Evolutionary conservation across 306 rosid genomes (phyloP), one percentile per base, ranked within the genome.

Genomic region (Amphicarpaea edgeworthii): DNA sequence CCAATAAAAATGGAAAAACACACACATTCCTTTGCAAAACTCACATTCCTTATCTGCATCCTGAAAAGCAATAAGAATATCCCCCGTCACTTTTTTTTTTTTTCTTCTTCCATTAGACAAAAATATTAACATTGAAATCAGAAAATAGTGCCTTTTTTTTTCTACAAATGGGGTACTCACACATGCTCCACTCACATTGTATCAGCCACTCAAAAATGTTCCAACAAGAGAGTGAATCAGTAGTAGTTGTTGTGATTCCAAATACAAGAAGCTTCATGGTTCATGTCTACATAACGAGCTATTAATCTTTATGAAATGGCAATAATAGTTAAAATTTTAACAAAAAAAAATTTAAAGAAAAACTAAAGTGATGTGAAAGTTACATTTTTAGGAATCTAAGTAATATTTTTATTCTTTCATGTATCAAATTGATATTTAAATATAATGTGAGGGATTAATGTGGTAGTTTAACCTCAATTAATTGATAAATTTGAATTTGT

Each of bases 161-260:
- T 50, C 83, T 19, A 70, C 77, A 70, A 79, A 79, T 79, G 45
- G 67, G 72, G 14, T 61, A 8, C 51, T 79, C 54, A 79, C 82
- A 79, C 83, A 49, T 71, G 71, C 65, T 69, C 72, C 82, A 70
- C 72, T 70, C 66, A 32, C 34, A 61, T 58, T 60, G 21, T 23
- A 32, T 47, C 45, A 30, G n/a, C 8, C 77, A 70, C 72, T 63
- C 5, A 79, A 64, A 72, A 63, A 24, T 72, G 74, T 63, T 20
- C 42, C 68, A 42, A 53, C 12, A 17, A 72, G 75, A 30, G 61
- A 21, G 61, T 2, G 61, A 58, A 58, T 58, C 51, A 41, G 11
- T 59, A 5, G 46, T 72, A 41, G 11, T 59, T 10, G 46, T 72
- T 40, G 42, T 59, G 30, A 73, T 50, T 24, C 37, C 46, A 40